phyloP scores from a whole-genome alignment of 2,329 filamentous ascomycete species.

The Hypoxylon sp. region DNA sequence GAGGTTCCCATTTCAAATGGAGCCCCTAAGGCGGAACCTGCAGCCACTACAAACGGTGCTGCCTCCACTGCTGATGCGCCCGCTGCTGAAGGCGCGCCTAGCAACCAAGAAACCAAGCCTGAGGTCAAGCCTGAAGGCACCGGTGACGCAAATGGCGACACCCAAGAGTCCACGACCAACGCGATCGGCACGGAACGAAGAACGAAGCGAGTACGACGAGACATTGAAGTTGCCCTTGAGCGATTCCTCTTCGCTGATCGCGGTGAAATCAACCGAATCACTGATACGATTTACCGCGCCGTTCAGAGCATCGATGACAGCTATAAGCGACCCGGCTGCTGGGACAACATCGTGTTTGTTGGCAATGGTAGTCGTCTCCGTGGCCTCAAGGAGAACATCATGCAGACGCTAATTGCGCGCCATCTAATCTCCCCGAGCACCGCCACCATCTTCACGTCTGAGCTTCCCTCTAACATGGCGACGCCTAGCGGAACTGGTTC shows the following conservation, averaged over 20 bases:
- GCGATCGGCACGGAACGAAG: constrained; percentile 57
- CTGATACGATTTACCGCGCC: constrained; percentile 84
- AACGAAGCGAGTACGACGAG: constrained; percentile 71
- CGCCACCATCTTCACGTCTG: constrained; percentile 96
- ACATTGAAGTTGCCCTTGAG: constrained; percentile 84
- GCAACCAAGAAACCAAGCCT: constrained; percentile 41
- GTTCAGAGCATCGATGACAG: constrained; percentile 87
- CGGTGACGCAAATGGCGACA: constrained; percentile 38
- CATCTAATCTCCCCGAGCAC: constrained; percentile 93
- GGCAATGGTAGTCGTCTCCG: constrained; percentile 82
- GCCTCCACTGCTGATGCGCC: constrained; percentile 43
- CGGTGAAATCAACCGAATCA: constrained; percentile 84
- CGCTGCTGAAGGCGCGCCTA: constrained; percentile 40
- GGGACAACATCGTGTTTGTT: constrained; percentile 93
- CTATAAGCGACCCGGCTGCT: constrained; percentile 86
- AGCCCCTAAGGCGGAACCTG: constrained; percentile 34
- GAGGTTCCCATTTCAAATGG: constrained; percentile 55
- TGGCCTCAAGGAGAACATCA: constrained; percentile 90
- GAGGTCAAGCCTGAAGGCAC: constrained; percentile 41
- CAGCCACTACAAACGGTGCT: constrained; percentile 38
- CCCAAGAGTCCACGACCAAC: constrained; percentile 52
- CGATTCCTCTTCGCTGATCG: constrained; percentile 79
- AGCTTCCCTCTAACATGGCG: constrained; percentile 92
- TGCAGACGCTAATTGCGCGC: constrained; percentile 83
- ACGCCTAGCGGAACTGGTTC: constrained; percentile 92